Evolutionary conservation across 495 filamentous ascomycete genomes (phyloP).

Genomic region (Penicillium argentinense): DNA sequence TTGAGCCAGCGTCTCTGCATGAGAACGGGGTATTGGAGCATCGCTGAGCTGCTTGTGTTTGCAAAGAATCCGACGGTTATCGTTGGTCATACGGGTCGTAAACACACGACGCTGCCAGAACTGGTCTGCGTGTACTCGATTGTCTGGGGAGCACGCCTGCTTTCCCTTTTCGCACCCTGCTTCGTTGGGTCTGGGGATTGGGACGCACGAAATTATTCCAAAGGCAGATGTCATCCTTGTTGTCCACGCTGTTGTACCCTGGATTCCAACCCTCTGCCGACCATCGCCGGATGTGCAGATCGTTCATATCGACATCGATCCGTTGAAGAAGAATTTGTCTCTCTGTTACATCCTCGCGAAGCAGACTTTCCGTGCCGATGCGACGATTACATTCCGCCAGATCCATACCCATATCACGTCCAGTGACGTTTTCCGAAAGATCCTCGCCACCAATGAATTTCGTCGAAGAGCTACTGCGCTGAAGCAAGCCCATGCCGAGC

Average conservation of each 20-base stretch:
- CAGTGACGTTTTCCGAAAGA: neutral
- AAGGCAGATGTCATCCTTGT: neutral
- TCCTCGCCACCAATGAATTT: neutral
- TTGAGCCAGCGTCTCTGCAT: neutral
- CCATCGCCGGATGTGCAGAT: neutral
- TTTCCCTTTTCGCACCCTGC: neutral
- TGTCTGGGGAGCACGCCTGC: neutral
- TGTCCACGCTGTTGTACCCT: neutral
- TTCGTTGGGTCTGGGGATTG: neutral
- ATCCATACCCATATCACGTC: neutral
- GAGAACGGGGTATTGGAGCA: neutral
- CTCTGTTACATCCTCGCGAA: neutral
- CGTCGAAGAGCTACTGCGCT: neutral
- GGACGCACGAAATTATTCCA: neutral
- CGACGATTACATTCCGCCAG: neutral
- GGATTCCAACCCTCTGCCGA: neutral
- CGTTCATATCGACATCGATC: neutral
- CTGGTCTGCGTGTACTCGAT: neutral
- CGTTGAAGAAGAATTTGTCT: neutral
- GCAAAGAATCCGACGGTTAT: neutral
- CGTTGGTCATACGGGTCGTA: neutral
- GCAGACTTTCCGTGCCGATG: neutral
- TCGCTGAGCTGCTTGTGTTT: neutral
- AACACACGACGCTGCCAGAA: neutral
- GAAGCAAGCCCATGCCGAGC: neutral